Evolutionary conservation across 1,139 yeast genomes (phyloP).

Genomic region (Blastobotrys raffinosifermentans): DNA sequence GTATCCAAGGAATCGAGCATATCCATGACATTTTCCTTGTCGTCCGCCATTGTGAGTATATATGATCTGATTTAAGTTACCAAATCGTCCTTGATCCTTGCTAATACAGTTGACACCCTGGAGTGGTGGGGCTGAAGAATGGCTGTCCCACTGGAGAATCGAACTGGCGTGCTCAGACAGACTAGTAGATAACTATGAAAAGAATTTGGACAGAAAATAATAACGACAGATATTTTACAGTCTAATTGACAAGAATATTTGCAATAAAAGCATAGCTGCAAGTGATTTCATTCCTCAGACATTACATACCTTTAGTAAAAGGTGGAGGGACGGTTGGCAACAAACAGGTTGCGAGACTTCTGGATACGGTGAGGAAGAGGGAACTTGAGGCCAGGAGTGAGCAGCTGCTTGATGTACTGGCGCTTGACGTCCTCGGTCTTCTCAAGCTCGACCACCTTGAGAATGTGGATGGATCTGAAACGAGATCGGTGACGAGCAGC

Average conservation of each 20-base stretch:
- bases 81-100: too few relatives aligned
- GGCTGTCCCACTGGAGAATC: too few relatives aligned
- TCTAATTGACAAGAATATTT: conserved; percentile 5
- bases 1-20: conserved; percentile 86
- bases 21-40: conserved; percentile 72
- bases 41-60: conserved; percentile 6
- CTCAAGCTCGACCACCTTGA: conserved; percentile 96
- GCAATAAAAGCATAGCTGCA: background rate
- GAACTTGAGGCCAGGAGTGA: conserved; percentile 95
- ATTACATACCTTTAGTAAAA: conserved; percentile 58
- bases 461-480: conserved; percentile 95
- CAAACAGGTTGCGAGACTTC: conserved; percentile 82
- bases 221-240: conserved; percentile 3
- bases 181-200: too few relatives aligned
- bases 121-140: too few relatives aligned
- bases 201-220: too few relatives aligned
- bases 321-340: conserved; percentile 94
- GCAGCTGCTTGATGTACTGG: conserved; percentile 97
- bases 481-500: conserved; percentile 99
- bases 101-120: too few relatives aligned
- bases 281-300: background rate
- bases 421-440: conserved; percentile 98
- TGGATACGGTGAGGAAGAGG: conserved; percentile 99
- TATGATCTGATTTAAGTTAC: too few relatives aligned
- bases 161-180: too few relatives aligned